Evolutionary conservation across 805 yeast genomes (phyloP).

Genomic region (Sugiyamaella floridensis): DNA sequence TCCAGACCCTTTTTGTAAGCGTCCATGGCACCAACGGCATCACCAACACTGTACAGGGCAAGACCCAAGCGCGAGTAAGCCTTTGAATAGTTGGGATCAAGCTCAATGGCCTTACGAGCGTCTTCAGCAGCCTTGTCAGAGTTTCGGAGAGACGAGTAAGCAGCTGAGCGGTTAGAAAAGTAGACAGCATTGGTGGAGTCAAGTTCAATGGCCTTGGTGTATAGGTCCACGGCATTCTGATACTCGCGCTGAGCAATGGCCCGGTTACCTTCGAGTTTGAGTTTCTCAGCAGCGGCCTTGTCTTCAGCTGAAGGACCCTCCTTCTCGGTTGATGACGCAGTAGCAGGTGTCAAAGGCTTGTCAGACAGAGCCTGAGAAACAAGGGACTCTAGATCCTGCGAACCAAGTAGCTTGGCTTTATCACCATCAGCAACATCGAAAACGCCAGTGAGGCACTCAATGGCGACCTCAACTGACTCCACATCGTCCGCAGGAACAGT

Average conservation of each 20-base stretch:
- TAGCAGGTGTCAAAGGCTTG: slow-evolving; percentile 12
- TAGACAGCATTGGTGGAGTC: slow-evolving; percentile 73
- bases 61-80: slow-evolving; percentile 93
- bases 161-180: slow-evolving; percentile 94
- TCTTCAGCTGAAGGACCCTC: slow-evolving; percentile 33
- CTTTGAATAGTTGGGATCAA: slow-evolving; percentile 77
- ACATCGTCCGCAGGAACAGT: slow-evolving; percentile 67
- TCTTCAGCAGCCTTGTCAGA: slow-evolving; percentile 76
- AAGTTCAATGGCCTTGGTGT: slow-evolving; percentile 70
- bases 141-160: slow-evolving; percentile 70
- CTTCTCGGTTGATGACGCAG: neutral
- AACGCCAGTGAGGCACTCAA: slow-evolving; percentile 86
- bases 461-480: slow-evolving; percentile 89
- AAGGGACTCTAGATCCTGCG: slow-evolving; percentile 42
- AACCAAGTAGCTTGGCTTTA: slow-evolving; percentile 25
- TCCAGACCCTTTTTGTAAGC: slow-evolving; percentile 87
- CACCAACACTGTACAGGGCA: slow-evolving; percentile 92
- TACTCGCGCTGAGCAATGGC: slow-evolving; percentile 76
- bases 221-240: slow-evolving; percentile 62
- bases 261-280: slow-evolving; percentile 83
- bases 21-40: slow-evolving; percentile 78
- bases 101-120: slow-evolving; percentile 71
- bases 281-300: slow-evolving; percentile 71
- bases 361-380: slow-evolving; percentile 31
- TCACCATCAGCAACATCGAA: slow-evolving; percentile 55